Evolutionary conservation across 192 early-diverging fungal genomes (phyloP).

Genomic region (Globomyces pollinis-pini): DNA sequence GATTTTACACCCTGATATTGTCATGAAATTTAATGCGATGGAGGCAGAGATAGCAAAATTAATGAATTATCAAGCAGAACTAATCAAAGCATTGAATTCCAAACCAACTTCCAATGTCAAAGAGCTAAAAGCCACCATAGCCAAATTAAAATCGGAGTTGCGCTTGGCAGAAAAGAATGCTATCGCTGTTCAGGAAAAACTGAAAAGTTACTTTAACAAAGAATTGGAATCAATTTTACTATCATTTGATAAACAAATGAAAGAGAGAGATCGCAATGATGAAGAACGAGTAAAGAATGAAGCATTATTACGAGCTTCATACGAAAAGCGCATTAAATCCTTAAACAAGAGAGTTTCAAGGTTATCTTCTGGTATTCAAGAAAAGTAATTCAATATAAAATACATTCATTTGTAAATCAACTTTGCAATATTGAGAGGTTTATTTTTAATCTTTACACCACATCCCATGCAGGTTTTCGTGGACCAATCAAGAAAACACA

Average conservation of each 20-base stretch:
- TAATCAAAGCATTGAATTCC: no score
- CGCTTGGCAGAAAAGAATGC: neutral
- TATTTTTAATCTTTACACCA: neutral
- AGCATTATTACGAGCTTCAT: neutral
- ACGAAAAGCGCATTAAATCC: neutral
- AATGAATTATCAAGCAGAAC: neutral
- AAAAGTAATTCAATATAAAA: neutral
- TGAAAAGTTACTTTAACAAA: neutral
- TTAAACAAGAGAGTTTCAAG: neutral
- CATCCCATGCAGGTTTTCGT: neutral
- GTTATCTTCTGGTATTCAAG: neutral
- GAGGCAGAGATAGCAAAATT: neutral
- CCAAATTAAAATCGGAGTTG: neutral
- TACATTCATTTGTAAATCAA: no score
- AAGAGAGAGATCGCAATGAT: neutral
- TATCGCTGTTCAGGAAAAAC: neutral
- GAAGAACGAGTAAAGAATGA: neutral
- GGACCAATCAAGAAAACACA: slow-evolving; percentile 45
- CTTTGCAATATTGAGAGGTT: no score
- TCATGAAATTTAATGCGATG: neutral
- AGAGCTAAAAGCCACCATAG: no score
- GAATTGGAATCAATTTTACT: neutral
- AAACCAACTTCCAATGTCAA: no score
- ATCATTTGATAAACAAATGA: neutral
- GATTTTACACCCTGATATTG: neutral